phyloP scores from a whole-genome alignment of 805 yeast genomes.

The Hanseniaspora lachancei region DNA sequence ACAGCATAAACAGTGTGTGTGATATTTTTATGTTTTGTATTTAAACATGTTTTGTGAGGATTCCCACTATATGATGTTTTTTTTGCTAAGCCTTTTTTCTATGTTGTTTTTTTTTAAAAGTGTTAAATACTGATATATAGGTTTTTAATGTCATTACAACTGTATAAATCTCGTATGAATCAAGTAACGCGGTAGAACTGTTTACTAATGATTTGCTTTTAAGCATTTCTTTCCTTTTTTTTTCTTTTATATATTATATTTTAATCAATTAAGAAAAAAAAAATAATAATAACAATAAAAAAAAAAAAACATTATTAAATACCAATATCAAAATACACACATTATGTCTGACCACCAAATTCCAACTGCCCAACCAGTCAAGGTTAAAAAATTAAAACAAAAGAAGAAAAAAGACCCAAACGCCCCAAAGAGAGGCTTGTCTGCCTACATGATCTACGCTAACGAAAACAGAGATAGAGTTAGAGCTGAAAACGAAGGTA shows the following conservation, averaged over 20 bases:
- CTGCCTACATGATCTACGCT: slow-evolving; percentile 98
- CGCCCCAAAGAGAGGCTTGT: slow-evolving; percentile 97
- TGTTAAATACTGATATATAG: too few species aligned
- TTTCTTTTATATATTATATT: not conserved
- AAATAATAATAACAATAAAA: not conserved
- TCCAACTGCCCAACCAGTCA: slow-evolving; percentile 7
- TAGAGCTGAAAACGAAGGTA: slow-evolving; percentile 92
- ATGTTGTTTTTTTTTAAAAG: too few species aligned
- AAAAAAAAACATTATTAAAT: not conserved
- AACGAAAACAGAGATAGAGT: slow-evolving; percentile 93
- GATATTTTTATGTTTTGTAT: too few species aligned
- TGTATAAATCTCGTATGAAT: too few species aligned
- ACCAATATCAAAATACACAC: not conserved
- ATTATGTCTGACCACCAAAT: slow-evolving; percentile 26
- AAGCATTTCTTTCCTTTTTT: too few species aligned
- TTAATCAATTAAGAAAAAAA: not conserved
- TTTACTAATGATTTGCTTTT: too few species aligned
- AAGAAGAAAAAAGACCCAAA: slow-evolving; percentile 66
- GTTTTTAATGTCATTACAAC: too few species aligned
- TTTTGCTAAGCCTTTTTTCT: too few species aligned
- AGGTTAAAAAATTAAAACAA: slow-evolving; percentile 24
- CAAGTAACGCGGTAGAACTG: too few species aligned
- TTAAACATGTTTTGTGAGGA: too few species aligned
- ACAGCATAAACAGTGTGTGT: too few species aligned
- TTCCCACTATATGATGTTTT: too few species aligned